Conservation (phyloP, 768 basidiomycete genomes). For the Crucibulum laeve region DNA sequence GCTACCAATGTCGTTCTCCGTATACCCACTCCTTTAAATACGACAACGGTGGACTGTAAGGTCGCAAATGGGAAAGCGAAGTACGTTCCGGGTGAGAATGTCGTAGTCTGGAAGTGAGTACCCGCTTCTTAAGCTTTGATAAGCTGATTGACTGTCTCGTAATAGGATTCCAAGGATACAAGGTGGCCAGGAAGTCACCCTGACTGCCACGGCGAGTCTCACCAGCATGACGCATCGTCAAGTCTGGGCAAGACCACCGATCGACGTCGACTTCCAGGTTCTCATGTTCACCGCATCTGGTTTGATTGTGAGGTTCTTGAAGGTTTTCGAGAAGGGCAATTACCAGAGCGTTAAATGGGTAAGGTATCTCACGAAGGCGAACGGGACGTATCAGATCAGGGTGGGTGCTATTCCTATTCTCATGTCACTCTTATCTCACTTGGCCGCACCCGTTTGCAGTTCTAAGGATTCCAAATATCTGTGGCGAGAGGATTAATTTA, state of each 20-base stretch:
- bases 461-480: too few relatives aligned
- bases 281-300: constrained; percentile 99
- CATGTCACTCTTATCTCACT: background rate
- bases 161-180: constrained; percentile 85
- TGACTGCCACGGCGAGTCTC: constrained; percentile 77
- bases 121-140: constrained; percentile 1
- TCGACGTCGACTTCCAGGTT: constrained; percentile 98
- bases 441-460: too few relatives aligned
- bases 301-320: constrained; percentile 92
- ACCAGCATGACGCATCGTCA: constrained; percentile 89
- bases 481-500: too few relatives aligned
- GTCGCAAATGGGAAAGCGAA: constrained; percentile 93
- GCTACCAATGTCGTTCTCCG: constrained; percentile 89
- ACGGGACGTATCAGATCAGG: constrained; percentile 89
- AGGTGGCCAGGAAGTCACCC: constrained; percentile 86
- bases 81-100: constrained; percentile 93
- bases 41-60: constrained; percentile 89
- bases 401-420: constrained; percentile 42
- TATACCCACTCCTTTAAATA: constrained; percentile 96
- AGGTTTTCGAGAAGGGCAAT: constrained; percentile 94
- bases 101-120: constrained; percentile 96
- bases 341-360: constrained; percentile 98
- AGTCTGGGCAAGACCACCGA: constrained; percentile 97
- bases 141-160: background rate
- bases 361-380: constrained; percentile 90